These are phyloP conservation scores for Chlorella sp. DNA, from an alignment of 139 green algal species.

Conservation along the genomic window DNA sequence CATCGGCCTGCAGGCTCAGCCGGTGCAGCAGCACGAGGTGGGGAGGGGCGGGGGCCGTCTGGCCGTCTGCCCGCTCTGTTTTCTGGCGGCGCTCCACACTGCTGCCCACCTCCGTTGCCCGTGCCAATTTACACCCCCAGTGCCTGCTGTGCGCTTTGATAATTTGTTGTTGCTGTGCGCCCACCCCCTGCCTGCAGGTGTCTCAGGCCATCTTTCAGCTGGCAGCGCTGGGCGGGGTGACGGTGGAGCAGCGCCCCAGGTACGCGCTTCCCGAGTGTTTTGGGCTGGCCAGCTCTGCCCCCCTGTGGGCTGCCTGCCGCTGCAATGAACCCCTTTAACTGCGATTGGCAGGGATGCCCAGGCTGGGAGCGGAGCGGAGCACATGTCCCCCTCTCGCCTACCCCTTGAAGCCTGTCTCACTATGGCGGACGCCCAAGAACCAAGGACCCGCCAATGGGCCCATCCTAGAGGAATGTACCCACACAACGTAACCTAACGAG, in stretches of 20 bases:
- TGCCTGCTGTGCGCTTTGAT: too few relatives aligned
- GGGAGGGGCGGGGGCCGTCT: too few relatives aligned
- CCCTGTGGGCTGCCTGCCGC: neutral
- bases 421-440: too few relatives aligned
- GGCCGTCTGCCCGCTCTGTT: too few relatives aligned
- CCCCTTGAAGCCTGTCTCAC: too few relatives aligned
- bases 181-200: too few relatives aligned
- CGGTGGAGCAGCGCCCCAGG: neutral
- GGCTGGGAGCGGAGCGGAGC: too few relatives aligned
- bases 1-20: conserved; percentile 6
- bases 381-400: too few relatives aligned
- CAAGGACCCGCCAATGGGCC: too few relatives aligned
- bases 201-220: neutral
- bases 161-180: too few relatives aligned
- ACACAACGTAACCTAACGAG: too few relatives aligned
- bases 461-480: too few relatives aligned
- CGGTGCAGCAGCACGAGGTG: conserved; percentile 10
- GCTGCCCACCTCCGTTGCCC: neutral
- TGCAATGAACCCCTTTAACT: neutral
- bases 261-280: neutral
- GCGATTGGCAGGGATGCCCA: neutral
- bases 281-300: neutral
- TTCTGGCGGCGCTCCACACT: neutral
- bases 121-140: neutral
- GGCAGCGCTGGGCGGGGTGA: neutral